phyloP scores from a whole-genome alignment of 345 rosid species.

The Eucalyptus victrix region DNA sequence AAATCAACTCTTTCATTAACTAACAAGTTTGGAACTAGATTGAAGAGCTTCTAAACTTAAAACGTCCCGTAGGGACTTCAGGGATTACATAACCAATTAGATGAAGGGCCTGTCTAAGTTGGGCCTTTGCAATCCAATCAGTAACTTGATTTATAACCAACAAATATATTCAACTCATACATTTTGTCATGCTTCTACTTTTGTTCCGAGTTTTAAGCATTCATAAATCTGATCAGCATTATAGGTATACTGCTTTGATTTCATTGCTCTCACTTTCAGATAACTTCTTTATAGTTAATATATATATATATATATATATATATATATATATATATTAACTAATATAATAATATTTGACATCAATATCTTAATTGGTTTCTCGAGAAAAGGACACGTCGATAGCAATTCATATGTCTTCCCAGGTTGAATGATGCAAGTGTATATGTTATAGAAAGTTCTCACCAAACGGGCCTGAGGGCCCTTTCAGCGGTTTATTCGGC shows the following conservation, averaged over 20 bases:
- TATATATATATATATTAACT: background rate
- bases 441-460: background rate
- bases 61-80: fast-evolving
- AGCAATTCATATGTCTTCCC: background rate
- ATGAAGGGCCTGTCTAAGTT: background rate
- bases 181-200: background rate
- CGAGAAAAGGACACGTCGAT: background rate
- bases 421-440: background rate
- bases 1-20: background rate
- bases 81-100: background rate
- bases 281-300: background rate
- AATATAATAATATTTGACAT: background rate
- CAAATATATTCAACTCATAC: background rate
- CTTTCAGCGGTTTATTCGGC: background rate
- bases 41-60: background rate
- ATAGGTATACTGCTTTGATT: background rate
- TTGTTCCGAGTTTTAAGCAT: background rate
- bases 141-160: background rate
- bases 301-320: background rate
- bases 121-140: background rate
- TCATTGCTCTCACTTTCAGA: background rate
- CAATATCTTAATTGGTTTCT: background rate
- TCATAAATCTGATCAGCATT: background rate
- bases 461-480: background rate
- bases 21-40: background rate